Evolutionary conservation across 345 rosid species (phyloP).

Genomic region (Ceriops decandra): DNA sequence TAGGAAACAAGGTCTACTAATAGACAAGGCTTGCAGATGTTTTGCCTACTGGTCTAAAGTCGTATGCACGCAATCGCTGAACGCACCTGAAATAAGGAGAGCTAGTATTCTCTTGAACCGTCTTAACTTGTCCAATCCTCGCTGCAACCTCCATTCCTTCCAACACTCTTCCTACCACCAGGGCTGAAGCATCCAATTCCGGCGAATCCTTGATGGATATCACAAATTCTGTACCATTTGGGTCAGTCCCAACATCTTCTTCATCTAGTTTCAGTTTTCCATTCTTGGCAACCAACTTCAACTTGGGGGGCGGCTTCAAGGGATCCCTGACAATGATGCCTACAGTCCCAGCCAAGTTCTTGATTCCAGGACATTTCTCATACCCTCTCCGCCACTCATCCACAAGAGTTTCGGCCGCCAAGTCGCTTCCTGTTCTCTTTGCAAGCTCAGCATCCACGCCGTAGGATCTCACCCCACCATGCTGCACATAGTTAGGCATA

Average conservation of each 20-base stretch:
- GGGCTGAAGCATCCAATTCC: constrained; percentile 65
- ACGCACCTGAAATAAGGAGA: constrained; percentile 88
- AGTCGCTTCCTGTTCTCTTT: constrained; percentile 37
- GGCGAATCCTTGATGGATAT: constrained; percentile 68
- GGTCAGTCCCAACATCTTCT: constrained; percentile 55
- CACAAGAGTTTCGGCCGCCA: constrained; percentile 37
- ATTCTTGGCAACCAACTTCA: constrained; percentile 65
- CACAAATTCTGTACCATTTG: constrained; percentile 80
- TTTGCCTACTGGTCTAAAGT: neutral
- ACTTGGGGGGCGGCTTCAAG: constrained; percentile 67
- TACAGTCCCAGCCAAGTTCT: constrained; percentile 57
- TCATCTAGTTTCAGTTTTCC: constrained; percentile 73
- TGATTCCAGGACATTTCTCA: constrained; percentile 44
- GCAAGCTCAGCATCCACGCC: constrained; percentile 82
- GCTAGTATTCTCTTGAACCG: constrained; percentile 68
- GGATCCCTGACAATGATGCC: constrained; percentile 82
- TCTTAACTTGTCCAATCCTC: constrained; percentile 62
- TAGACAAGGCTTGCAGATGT: neutral
- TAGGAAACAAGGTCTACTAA: no score
- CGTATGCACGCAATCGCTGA: neutral
- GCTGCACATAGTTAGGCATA: constrained; percentile 78
- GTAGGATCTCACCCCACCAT: constrained; percentile 80
- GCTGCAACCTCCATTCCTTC: constrained; percentile 73
- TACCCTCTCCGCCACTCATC: constrained; percentile 63
- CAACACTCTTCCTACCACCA: constrained; percentile 73